Conservation (phyloP, 2,329 filamentous ascomycete genomes). For the Fonsecaea pugnacius region DNA sequence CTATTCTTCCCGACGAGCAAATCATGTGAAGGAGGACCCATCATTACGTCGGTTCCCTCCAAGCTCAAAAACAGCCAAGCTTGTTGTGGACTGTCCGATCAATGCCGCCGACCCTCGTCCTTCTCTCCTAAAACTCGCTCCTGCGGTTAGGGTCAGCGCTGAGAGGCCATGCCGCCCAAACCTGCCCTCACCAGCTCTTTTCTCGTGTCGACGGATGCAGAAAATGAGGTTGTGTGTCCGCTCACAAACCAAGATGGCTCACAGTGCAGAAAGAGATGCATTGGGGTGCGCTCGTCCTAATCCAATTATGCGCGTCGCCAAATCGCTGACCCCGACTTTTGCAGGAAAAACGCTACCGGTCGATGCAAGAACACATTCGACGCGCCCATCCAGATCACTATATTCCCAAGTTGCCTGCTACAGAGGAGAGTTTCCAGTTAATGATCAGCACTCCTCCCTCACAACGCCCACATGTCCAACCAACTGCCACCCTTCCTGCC, state of each 20-base stretch:
- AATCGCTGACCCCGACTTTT: slow-evolving; percentile 41
- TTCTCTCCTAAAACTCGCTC: slow-evolving; percentile 30
- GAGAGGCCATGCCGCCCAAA: slow-evolving; percentile 79
- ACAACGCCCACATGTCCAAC: slow-evolving; percentile 64
- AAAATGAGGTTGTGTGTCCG: slow-evolving; percentile 96
- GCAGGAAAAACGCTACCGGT: slow-evolving; percentile 93
- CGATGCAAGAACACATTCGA: slow-evolving; percentile 99
- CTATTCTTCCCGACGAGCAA: slow-evolving; percentile 20
- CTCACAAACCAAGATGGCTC: slow-evolving; percentile 95
- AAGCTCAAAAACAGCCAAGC: slow-evolving; percentile 31
- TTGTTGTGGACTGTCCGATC: slow-evolving; percentile 35
- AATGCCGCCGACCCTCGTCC: slow-evolving; percentile 34
- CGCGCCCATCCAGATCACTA: slow-evolving; percentile 96
- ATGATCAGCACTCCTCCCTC: slow-evolving; percentile 93
- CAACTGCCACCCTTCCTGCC: slow-evolving; percentile 40
- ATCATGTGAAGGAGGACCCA: slow-evolving; percentile 33
- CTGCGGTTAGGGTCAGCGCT: slow-evolving; percentile 31
- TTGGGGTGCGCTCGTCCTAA: slow-evolving; percentile 67
- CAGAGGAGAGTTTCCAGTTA: slow-evolving; percentile 93
- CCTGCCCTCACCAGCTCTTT: slow-evolving; percentile 86
- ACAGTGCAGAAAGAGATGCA: slow-evolving; percentile 94
- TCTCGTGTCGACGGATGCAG: slow-evolving; percentile 79
- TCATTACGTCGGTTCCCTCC: slow-evolving; percentile 31
- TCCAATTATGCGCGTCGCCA: slow-evolving; percentile 29
- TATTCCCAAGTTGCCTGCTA: slow-evolving; percentile 95